These are phyloP conservation scores for Candida xyloterini DNA, from an alignment of 805 yeast genomes.

Conservation along the genomic window DNA sequence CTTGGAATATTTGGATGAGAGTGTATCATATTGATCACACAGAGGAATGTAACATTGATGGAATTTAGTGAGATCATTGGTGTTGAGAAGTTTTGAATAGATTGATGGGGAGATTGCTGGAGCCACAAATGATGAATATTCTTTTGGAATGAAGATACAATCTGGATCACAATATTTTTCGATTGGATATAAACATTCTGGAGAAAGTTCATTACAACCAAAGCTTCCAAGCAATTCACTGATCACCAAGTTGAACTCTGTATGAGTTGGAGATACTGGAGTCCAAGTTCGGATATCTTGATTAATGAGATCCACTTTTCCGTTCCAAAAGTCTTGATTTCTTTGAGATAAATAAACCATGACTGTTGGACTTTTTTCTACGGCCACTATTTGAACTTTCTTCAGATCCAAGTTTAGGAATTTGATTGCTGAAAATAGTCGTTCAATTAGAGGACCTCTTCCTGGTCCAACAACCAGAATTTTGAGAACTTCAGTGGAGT, in stretches of 20 bases:
- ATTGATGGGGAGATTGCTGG: conserved; percentile 65
- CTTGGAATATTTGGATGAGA: conserved; percentile 46
- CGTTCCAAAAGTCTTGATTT: conserved; percentile 52
- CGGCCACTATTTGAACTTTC: conserved; percentile 45
- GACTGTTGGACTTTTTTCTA: conserved; percentile 73
- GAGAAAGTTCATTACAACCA: conserved; percentile 88
- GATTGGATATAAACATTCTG: conserved; percentile 64
- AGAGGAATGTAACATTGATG: conserved; percentile 31
- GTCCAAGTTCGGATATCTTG: conserved; percentile 59
- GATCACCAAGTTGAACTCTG: conserved; percentile 55
- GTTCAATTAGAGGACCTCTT: conserved; percentile 73
- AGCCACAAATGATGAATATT: conserved; percentile 56
- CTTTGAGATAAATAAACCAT: conserved; percentile 45
- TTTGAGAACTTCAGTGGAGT: conserved; percentile 21
- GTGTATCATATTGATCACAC: conserved; percentile 35
- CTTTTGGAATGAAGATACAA: conserved; percentile 62
- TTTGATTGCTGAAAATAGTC: conserved; percentile 42
- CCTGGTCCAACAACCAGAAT: conserved; percentile 84
- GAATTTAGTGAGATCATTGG: conserved; percentile 12
- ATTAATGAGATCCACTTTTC: conserved; percentile 46
- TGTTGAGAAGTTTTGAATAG: conserved; percentile 33
- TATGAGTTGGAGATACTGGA: conserved; percentile 19
- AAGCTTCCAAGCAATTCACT: conserved; percentile 87
- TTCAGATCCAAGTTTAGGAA: conserved; percentile 27
- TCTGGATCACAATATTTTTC: conserved; percentile 41